These are phyloP conservation scores for Mucor velutinosus DNA, from an alignment of 371 early-diverging fungal genomes.

Conservation along the genomic window DNA sequence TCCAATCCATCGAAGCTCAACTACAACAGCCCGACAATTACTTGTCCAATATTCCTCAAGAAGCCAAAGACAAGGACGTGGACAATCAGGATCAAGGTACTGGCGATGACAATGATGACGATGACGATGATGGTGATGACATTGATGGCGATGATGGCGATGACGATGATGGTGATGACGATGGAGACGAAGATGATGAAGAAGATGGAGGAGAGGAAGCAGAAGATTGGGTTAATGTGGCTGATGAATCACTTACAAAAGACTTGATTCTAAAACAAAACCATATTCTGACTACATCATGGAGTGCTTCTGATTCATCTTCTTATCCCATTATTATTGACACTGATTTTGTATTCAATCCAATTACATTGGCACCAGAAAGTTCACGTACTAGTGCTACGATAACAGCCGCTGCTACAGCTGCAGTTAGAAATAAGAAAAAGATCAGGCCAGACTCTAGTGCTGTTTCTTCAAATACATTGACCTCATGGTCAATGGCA, in stretches of 20 bases:
- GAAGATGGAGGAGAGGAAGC: neutral
- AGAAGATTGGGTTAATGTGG: neutral
- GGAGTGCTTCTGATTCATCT: neutral
- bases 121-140: too few relatives aligned
- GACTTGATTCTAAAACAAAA: neutral
- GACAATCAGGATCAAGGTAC: too few relatives aligned
- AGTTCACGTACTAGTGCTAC: slow-evolving; percentile 8
- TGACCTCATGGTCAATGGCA: neutral
- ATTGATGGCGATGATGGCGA: neutral
- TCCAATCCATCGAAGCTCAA: neutral
- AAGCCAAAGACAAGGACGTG: neutral
- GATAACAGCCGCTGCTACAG: neutral
- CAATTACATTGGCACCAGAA: slow-evolving; percentile 39
- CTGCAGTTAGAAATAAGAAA: neutral
- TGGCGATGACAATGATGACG: neutral
- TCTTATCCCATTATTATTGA: neutral
- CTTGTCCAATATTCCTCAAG: neutral
- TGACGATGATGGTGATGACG: neutral
- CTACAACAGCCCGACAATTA: neutral
- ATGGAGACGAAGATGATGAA: neutral
- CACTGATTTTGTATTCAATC: slow-evolving; percentile 28
- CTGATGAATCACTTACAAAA: neutral
- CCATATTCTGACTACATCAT: neutral
- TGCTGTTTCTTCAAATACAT: neutral
- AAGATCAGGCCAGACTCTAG: neutral